Base-by-base conservation (phyloP, 345 rosid genomes). In the Sisymbrium altissimum region DNA sequence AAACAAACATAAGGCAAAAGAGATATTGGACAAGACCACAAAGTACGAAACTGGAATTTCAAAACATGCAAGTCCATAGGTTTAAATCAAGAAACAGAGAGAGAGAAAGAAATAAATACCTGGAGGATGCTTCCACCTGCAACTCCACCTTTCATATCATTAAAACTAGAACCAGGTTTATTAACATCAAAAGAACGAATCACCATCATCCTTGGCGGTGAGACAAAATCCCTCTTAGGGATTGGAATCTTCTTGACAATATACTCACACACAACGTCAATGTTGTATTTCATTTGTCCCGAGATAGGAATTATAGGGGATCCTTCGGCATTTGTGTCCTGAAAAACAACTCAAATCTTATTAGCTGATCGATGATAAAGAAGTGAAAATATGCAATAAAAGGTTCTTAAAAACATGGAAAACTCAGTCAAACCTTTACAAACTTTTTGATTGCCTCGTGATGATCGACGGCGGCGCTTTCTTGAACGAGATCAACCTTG, bases 61-160 rank as follows among this genome's bases (percentile, higher is more conserved):
- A 23, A 23, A 23, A 23, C 25, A 23, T 23, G 25, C 25, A 23
- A 23, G 25, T 23, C 25, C 3, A 23, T n/a, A 23, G 2, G 25
- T 23, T 1, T 1, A 23, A 23, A 23, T 1, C 25, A 23, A 23
- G 25, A 23, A 23, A 23, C 25, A 23, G 25, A 23, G 25, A 23
- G 25, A 23, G 25, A 23, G 25, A 35, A 32, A 32, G 49, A 40
- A 25, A 56, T 45, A 71, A 67, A 58, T 84, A 92, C 98, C 88
- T 88, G 81, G 49, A 95, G 86, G 61, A 95, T 95, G 72, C 97
- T 95, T 83, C 99, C 98, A 81, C 99, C 97, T 43, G 98, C 98
- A 46, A 95, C 99, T 57, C 99, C 98, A 71, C 99, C 99, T 82
- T 78, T 88, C 67, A 95, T 90, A 56, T 95, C 97, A 81, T 92